phyloP scores from a whole-genome alignment of 768 basidiomycete species.

The Collybiopsis confluens region DNA sequence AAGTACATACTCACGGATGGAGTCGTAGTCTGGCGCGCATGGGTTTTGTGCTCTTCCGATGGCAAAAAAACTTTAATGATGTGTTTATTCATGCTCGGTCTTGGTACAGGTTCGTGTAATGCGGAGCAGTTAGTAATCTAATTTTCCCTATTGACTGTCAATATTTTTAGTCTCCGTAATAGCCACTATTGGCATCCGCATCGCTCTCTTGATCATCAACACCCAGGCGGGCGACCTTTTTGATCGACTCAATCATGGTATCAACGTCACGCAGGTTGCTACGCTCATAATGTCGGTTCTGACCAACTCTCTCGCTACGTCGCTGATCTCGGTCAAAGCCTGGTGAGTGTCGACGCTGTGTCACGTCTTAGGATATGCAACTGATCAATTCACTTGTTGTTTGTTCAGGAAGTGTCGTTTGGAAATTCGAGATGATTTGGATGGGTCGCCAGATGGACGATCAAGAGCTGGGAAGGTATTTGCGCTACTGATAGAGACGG shows the following conservation, averaged over 20 bases:
- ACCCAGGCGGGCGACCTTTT: not conserved
- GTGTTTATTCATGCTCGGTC: not conserved
- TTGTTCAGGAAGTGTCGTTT: not conserved
- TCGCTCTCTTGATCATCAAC: not conserved
- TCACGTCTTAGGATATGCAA: too few species aligned
- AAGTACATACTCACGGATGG: conserved; percentile 7
- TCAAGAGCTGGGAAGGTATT: not conserved
- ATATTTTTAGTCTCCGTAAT: not conserved
- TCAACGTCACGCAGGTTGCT: conserved; percentile 11
- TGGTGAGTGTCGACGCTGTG: conserved; percentile 1
- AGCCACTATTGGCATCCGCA: not conserved
- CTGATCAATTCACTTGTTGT: too few species aligned
- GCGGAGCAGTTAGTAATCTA: not conserved
- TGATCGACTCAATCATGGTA: conserved; percentile 2
- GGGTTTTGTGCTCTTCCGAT: conserved; percentile 1
- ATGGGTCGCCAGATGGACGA: not conserved
- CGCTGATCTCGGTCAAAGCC: conserved; percentile 8
- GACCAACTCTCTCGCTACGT: conserved; percentile 13
- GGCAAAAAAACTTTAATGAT: not conserved
- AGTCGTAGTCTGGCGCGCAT: conserved; percentile 7
- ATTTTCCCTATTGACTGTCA: not conserved
- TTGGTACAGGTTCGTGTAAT: not conserved
- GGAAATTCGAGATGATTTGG: not conserved
- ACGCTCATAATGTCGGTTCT: conserved; percentile 9
- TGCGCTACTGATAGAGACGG: not conserved